A percentile compares a stretch with the other conserved stretches of the same genome.
These are phyloP conservation scores for Pseudozyma pruni DNA, from an alignment of 1,284 basidiomycete species.

Conservation along the genomic window DNA sequence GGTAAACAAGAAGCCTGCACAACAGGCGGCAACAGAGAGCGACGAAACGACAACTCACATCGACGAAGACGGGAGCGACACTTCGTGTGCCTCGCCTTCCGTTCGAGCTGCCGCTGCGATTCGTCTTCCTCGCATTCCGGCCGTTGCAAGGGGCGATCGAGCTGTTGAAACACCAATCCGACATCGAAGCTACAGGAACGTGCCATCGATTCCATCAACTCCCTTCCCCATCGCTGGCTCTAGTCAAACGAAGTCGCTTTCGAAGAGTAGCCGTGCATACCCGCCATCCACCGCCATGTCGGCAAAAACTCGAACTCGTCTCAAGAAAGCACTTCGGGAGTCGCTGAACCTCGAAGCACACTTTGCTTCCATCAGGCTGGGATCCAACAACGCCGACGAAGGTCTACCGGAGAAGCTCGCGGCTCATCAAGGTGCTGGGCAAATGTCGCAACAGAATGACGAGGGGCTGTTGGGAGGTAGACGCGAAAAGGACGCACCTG, in stretches of 20 bases:
- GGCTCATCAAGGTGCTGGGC: too few relatives aligned
- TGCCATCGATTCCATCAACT: constrained; percentile 19
- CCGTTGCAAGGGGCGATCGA: background rate
- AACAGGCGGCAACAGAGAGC: background rate
- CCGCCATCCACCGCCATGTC: constrained; percentile 29
- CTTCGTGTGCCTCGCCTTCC: constrained; percentile 29
- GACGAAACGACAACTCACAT: background rate
- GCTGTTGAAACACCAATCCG: constrained; percentile 18
- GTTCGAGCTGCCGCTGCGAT: constrained; percentile 21
- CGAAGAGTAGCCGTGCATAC: constrained; percentile 1
- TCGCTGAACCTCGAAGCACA: constrained; percentile 34
- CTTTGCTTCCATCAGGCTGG: constrained; percentile 18
- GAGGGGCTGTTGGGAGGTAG: background rate
- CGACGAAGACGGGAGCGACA: constrained; percentile 17
- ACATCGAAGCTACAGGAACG: constrained; percentile 11
- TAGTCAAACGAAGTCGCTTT: constrained; percentile 2
- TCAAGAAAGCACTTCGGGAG: constrained; percentile 35
- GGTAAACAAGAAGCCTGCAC: background rate
- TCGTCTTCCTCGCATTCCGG: constrained; percentile 9
- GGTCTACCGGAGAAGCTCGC: background rate
- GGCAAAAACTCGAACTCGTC: constrained; percentile 17
- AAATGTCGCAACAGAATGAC: background rate
- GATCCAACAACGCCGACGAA: background rate
- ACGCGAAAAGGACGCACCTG: background rate
- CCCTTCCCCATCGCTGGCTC: constrained; percentile 9